Base-by-base conservation (phyloP, 805 yeast genomes). In the Saccharomycopsis lassenensis region DNA sequence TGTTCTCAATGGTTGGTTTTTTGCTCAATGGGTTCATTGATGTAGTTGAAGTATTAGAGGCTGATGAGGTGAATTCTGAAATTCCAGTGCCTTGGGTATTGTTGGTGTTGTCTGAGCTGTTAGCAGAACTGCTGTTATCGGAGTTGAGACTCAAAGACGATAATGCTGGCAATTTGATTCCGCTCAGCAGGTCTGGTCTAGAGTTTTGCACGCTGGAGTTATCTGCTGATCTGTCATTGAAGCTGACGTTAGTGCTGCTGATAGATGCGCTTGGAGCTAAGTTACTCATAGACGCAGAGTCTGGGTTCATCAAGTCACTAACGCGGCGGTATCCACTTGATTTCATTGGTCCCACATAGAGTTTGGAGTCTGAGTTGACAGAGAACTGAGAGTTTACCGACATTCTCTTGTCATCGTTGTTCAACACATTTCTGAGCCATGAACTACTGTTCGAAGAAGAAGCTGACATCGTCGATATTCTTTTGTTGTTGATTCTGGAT, bases 351-450 rank as follows among this genome's bases (percentile, higher is more conserved):
- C 35, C 31, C n/a, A 42, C 23, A 26, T 40, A 40, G 8, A 40
- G 22, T 27, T 40, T 40, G n/a, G 40, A 37, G 19, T 40, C 44
- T 6, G 40, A 36, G 14, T 33, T 29, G 12, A 40, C 30, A 10
- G 36, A 32, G 27, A 40, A 36, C 17, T 33, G 34, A 12, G 41
- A 37, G 15, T 22, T 33, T 7, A 37, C 25, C 15, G 38, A 33
- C 39, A 39, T 37, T 19, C 46, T 23, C 28, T 31, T 39, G 17
- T 42, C 43, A 21, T 42, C 46, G 24, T 33, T 38, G 14, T 29
- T 36, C 31, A 30, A 29, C 21, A 38, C 35, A 12, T 29, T 24
- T 23, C 33, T 20, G n/a, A 35, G 17, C 33, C 34, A 29, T 15
- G 40, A 37, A 11, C 24, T 32, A n/a, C 26, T 22, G 8, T 31